Evolutionary conservation across 2,329 filamentous ascomycete species (phyloP).

Genomic region (Aspergillus pseudonomiae): DNA sequence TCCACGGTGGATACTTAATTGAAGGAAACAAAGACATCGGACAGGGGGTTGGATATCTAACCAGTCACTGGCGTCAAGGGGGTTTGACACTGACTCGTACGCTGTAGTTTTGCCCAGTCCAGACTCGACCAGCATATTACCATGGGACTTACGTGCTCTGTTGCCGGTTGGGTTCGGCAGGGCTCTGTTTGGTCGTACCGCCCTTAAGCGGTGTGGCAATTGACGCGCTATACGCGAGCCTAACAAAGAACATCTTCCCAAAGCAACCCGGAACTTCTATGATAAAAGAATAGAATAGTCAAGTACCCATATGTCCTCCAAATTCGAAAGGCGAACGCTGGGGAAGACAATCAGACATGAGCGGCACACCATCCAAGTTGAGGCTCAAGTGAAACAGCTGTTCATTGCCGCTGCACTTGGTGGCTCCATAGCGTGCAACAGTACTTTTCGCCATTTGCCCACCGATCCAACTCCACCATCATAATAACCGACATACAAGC

Average conservation of each 20-base stretch:
- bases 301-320: not conserved
- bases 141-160: not conserved
- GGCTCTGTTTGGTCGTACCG: not conserved
- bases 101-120: not conserved
- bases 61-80: constrained; percentile 7
- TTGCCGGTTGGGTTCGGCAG: not conserved
- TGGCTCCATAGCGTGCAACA: constrained; percentile 5
- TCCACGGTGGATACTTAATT: constrained; percentile 8
- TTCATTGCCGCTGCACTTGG: constrained; percentile 1
- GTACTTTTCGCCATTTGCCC: not conserved
- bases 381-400: constrained; percentile 10
- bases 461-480: not conserved
- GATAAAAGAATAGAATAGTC: not conserved
- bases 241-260: not conserved
- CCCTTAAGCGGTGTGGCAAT: not conserved
- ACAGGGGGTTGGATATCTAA: constrained; percentile 9
- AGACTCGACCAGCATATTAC: not conserved
- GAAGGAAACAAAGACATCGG: constrained; percentile 5
- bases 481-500: constrained; percentile 14
- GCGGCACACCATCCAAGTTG: not conserved
- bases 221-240: not conserved
- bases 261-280: not conserved
- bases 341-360: not conserved
- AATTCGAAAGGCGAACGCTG: not conserved
- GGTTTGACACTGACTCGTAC: constrained; percentile 12